phyloP scores from a whole-genome alignment of 768 basidiomycete species.

The Mycena galericulata region DNA sequence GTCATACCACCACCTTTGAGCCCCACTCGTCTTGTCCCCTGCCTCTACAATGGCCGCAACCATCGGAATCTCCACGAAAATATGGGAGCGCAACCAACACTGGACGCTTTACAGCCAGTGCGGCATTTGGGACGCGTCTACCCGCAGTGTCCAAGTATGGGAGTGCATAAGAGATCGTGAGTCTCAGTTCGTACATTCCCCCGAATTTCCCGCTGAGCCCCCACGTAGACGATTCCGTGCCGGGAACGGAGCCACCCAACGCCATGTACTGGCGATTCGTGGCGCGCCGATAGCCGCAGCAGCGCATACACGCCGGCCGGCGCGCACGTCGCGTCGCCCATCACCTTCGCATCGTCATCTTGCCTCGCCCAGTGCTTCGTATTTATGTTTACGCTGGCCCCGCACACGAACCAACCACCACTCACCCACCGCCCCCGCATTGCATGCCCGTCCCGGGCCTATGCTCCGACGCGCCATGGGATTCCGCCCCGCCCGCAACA shows the following conservation, averaged over 20 bases:
- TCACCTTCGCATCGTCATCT: background rate
- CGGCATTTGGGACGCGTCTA: slow-evolving; percentile 75
- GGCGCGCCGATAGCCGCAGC: slow-evolving; percentile 53
- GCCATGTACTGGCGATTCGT: slow-evolving; percentile 60
- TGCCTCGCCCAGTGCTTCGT: background rate
- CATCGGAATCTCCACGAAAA: slow-evolving; percentile 30
- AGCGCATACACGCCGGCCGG: background rate
- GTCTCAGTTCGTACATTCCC: slow-evolving; percentile 42
- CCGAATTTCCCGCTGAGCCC: slow-evolving; percentile 14
- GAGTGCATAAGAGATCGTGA: slow-evolving; percentile 78
- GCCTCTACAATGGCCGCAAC: slow-evolving; percentile 6
- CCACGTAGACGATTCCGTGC: slow-evolving; percentile 67
- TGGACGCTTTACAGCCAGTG: slow-evolving; percentile 78
- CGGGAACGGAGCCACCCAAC: slow-evolving; percentile 63
- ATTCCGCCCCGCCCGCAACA: slow-evolving; percentile 21
- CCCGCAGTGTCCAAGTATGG: slow-evolving; percentile 80
- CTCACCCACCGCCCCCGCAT: background rate
- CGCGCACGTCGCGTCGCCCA: background rate
- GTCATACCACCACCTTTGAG: background rate
- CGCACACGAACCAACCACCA: background rate
- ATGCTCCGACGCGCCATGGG: background rate
- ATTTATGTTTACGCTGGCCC: slow-evolving; percentile 19
- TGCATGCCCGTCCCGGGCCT: background rate
- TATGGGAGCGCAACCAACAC: slow-evolving; percentile 43
- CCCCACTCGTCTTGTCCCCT: background rate